Evolutionary conservation across 352 stramenopile genomes (phyloP), one percentile per base, ranked within the genome.

Genomic region (Elongisporangium senticosum): DNA sequence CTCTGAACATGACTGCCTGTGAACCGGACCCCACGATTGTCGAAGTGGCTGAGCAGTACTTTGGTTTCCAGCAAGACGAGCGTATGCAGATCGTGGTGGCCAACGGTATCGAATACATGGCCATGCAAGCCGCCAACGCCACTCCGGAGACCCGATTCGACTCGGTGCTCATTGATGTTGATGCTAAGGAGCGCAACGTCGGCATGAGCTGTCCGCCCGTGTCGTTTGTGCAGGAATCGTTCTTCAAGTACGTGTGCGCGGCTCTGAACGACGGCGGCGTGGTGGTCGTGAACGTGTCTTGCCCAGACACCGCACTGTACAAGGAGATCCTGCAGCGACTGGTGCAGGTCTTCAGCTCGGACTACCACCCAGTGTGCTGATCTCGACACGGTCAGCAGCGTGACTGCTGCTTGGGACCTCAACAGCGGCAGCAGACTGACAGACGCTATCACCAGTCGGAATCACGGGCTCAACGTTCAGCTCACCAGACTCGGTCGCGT

Each of bases 141-240:
- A 62, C 62, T 19, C 70, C 61, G 40, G 51, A 51, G 22, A 55
- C 50, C 13, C 63, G 15, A 11, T 81, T 74, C 49, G 68, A 89
- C 61, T 82, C 74, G 17, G 80, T 94, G 39, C 71, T 92, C 48
- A 62, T 94, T 20, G 84, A 94, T 55, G 84, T 94, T 20, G 84
- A 94, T 61, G 77, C 80, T 28, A 90, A 90, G 57, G 65, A 79
- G 58, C 62, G 62, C 13, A 83, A 90, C 67, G 68, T 84, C 11
- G 80, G 77, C 26, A 83, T 93, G 68, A 85, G 75, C 54, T 90
- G 82, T 47, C 83, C 83, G 22, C 80, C 81, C 51, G 58, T 76
- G 37, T 73, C 66, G 39, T 93, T 93, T 56, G 63, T 93, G 49
- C 66, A 82, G 51, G 61, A 72, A 17, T 48, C 21, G 10, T 82